phyloP scores from a whole-genome alignment of 2,329 filamentous ascomycete genomes.

The Fusarium transvaalense region DNA sequence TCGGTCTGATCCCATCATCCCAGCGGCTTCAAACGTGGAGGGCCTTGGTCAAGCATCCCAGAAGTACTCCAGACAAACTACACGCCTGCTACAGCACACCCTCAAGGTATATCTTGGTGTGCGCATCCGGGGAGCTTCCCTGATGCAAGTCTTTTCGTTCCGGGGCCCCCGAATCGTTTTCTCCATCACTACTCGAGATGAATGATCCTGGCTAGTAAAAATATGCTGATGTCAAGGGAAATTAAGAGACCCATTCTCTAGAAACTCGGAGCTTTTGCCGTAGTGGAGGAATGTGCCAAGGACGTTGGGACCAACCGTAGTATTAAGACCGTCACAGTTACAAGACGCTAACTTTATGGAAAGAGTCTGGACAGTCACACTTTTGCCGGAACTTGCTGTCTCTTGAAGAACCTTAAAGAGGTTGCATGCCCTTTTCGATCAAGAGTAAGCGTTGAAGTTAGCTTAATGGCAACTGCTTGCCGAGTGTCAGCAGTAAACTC shows the following conservation, averaged over 20 bases:
- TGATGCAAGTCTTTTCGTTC: slow-evolving; percentile 29
- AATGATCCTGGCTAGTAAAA: slow-evolving; percentile 3
- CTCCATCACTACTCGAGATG: slow-evolving; percentile 12
- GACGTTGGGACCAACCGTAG: neutral
- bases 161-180: slow-evolving; percentile 5
- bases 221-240: neutral
- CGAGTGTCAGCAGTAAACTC: slow-evolving; percentile 8
- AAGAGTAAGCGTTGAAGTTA: neutral
- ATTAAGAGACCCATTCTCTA: slow-evolving; percentile 15
- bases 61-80: slow-evolving; percentile 2
- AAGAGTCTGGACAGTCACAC: neutral
- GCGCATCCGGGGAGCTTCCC: slow-evolving; percentile 19
- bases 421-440: neutral
- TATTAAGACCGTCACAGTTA: neutral
- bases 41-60: neutral
- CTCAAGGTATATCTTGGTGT: slow-evolving; percentile 18
- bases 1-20: neutral
- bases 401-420: neutral
- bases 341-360: neutral
- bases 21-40: neutral
- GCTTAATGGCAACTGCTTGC: neutral
- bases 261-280: neutral
- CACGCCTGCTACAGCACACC: neutral
- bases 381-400: neutral
- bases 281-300: slow-evolving; percentile 32